Evolutionary conservation across 306 rosid genomes (phyloP), one percentile per base, ranked within the genome.

Genomic region (Bauhinia variegata): DNA sequence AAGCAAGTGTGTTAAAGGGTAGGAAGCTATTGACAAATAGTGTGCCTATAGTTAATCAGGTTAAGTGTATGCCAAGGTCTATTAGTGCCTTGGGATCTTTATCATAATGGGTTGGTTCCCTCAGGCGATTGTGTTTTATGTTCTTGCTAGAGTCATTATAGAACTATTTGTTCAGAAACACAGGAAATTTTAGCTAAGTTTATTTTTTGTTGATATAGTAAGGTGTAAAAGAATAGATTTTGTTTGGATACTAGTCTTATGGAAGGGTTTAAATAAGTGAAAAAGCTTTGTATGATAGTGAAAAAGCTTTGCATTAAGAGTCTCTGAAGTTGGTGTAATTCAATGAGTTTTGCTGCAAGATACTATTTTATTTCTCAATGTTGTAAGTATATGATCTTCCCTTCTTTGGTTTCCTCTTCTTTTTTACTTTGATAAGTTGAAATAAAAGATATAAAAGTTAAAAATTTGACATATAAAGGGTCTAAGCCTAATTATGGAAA

Each of bases 31-130:
- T 66, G 13, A 15, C 80, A 72, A 79, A 70, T 57, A 32, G 16
- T 39, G 53, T 65, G 2, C 51, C 18, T 10, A 59, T 38, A 1
- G 41, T 42, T 67, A 63, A 30, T 19, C 8, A 46, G 32, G 46
- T 71, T 2, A 63, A 59, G 52, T 8, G 63, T 54, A 71, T 61
- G 54, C 76, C 84, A 57, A 68, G 49, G 44, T 11, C 41, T 8
- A 54, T 13, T 54, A 37, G 50, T 5, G 72, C 57, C 42, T 58
- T 65, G 42, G 42, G 47, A 55, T 72, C 41, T 13, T 17, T 6
- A 32, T 42, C 58, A 19, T n/a, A 43, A 37, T n/a, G 9, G 51
- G 50, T 58, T 30, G 41, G 31, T 42, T 51, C 67, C 15, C 41
- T 60, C 31, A 51, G 17, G 0, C 39, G 54, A 46, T 28, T 61